phyloP scores from a whole-genome alignment of 768 basidiomycete genomes.

The Sporobolomyces pararoseus region DNA sequence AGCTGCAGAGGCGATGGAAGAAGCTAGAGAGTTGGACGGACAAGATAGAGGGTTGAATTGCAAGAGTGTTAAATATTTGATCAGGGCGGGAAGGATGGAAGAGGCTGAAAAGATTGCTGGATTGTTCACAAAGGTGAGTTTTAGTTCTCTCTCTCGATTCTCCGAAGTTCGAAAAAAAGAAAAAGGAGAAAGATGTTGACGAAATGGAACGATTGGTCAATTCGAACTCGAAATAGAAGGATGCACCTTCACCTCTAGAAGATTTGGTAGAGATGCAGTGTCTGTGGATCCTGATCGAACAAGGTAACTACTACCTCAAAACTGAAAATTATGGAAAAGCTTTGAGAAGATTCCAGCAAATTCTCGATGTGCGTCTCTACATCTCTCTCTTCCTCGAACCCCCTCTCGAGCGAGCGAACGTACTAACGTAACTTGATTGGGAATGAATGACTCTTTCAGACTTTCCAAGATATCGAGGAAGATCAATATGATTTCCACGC shows the following conservation, averaged over 20 bases:
- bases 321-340: conserved; percentile 69
- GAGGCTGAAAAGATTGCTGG: conserved; percentile 72
- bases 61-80: conserved; percentile 83
- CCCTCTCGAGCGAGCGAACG: too few species aligned
- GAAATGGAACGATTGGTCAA: neutral
- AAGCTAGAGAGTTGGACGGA: conserved; percentile 77
- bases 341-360: conserved; percentile 73
- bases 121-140: conserved; percentile 80
- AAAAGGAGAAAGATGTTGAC: too few species aligned
- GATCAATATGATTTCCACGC: conserved; percentile 98
- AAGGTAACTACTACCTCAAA: conserved; percentile 67
- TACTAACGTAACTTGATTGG: too few species aligned
- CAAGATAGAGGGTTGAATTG: conserved; percentile 95
- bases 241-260: conserved; percentile 63
- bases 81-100: conserved; percentile 73
- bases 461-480: conserved; percentile 73
- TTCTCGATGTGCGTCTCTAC: conserved; percentile 62
- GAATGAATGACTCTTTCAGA: conserved; percentile 50
- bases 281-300: conserved; percentile 75
- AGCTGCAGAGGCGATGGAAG: conserved; percentile 71
- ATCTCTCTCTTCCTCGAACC: too few species aligned
- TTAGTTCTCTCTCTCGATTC: neutral
- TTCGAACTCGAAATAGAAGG: conserved; percentile 61
- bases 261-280: conserved; percentile 98
- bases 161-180: too few species aligned